phyloP scores from a whole-genome alignment of 768 basidiomycete species.

The Chlorophyllum brunneum region DNA sequence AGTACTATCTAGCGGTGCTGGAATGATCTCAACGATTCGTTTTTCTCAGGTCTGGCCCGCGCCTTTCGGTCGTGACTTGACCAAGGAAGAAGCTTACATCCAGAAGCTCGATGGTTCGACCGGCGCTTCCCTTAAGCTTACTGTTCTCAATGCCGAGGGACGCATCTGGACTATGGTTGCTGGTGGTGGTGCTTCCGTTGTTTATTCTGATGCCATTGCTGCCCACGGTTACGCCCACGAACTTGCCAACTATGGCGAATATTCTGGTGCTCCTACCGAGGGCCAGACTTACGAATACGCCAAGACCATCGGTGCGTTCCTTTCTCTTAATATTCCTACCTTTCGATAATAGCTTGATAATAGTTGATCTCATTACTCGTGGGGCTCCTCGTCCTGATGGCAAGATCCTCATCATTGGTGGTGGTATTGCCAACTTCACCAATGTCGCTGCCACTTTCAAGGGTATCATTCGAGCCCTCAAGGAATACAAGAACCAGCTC shows the following conservation, averaged over 20 bases:
- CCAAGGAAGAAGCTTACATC: conserved; percentile 99
- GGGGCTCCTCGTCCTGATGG: conserved; percentile 79
- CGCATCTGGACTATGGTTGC: conserved; percentile 99
- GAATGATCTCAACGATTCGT: background rate
- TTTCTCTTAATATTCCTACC: background rate
- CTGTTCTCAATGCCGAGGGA: conserved; percentile 91
- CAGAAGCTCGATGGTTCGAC: conserved; percentile 97
- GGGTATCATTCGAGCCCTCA: conserved; percentile 96
- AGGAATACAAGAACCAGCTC: conserved; percentile 86
- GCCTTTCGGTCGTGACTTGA: conserved; percentile 95
- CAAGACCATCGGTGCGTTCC: conserved; percentile 84
- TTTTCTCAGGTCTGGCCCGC: conserved; percentile 69
- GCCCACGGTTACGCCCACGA: conserved; percentile 96
- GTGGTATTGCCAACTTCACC: conserved; percentile 99
- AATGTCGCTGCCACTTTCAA: conserved; percentile 99
- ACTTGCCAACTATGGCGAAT: conserved; percentile 99
- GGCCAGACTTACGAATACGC: conserved; percentile 99
- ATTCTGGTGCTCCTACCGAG: conserved; percentile 96
- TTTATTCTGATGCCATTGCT: conserved; percentile 75
- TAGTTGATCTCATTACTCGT: conserved; percentile 92
- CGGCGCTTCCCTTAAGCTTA: conserved; percentile 97
- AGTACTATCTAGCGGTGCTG: conserved; percentile 11
- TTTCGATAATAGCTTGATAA: conserved; percentile 5
- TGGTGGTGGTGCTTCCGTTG: conserved; percentile 79
- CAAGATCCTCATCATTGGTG: conserved; percentile 99